These are phyloP conservation scores for Neostapfia colusana DNA, from an alignment of 176 grass and related monocot genomes.

Conservation along the genomic window DNA sequence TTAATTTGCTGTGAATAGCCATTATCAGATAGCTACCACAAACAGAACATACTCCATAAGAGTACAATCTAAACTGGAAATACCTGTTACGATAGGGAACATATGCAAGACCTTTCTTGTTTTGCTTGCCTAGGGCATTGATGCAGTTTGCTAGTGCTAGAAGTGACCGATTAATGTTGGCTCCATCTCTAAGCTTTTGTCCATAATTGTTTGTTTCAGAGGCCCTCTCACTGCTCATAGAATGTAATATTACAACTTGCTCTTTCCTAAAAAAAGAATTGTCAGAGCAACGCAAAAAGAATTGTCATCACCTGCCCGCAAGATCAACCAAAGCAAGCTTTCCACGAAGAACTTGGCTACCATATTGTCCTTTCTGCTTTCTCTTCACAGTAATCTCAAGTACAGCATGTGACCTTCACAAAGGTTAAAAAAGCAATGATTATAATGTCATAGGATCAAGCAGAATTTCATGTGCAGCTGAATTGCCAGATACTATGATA, in stretches of 20 bases:
- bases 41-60: constrained; percentile 18
- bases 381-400: constrained; percentile 94
- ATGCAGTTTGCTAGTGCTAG: constrained; percentile 98
- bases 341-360: constrained; percentile 88
- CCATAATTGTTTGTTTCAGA: constrained; percentile 92
- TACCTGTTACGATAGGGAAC: constrained; percentile 99
- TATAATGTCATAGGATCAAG: constrained; percentile 1
- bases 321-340: constrained; percentile 99
- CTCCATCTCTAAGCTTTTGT: constrained; percentile 97
- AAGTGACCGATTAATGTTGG: constrained; percentile 92
- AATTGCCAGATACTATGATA: neutral
- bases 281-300: constrained; percentile 24
- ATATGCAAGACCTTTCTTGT: constrained; percentile 99
- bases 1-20: constrained; percentile 84
- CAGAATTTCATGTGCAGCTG: neutral
- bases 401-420: constrained; percentile 83
- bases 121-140: constrained; percentile 97
- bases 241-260: constrained; percentile 29
- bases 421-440: neutral
- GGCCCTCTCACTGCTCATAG: constrained; percentile 80
- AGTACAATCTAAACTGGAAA: constrained; percentile 17
- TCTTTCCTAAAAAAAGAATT: constrained; percentile 19
- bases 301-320: constrained; percentile 66
- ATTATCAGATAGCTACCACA: constrained; percentile 27
- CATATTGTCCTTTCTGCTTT: constrained; percentile 88